phyloP scores from a whole-genome alignment of 768 basidiomycete genomes.

The Mycena kentingensis region DNA sequence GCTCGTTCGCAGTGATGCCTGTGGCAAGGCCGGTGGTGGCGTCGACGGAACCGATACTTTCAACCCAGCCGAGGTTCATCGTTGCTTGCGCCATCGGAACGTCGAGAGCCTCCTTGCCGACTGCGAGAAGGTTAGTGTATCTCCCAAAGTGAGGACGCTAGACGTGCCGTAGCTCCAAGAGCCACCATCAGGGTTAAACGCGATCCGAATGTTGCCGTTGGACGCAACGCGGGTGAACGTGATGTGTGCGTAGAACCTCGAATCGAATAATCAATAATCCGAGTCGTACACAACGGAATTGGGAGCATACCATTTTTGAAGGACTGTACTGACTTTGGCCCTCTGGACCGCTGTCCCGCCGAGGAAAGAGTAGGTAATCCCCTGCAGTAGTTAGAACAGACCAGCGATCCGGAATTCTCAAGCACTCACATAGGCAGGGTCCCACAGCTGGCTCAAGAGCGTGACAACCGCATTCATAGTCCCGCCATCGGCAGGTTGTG shows the following conservation, averaged over 20 bases:
- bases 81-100: conserved; percentile 6
- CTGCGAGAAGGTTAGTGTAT: no score
- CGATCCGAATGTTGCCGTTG: conserved; percentile 15
- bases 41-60: no score
- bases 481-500: no score
- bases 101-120: conserved; percentile 16
- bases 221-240: background rate
- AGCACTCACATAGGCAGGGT: background rate
- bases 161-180: conserved; percentile 21
- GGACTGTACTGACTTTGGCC: background rate
- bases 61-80: conserved; percentile 27
- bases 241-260: background rate
- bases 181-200: conserved; percentile 11
- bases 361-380: background rate
- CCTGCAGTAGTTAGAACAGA: background rate
- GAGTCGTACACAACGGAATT: background rate
- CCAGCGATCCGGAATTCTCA: background rate
- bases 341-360: background rate
- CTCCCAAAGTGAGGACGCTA: background rate
- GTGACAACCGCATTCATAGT: background rate
- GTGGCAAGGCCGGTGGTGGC: conserved; percentile 2
- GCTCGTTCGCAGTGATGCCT: conserved; percentile 11
- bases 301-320: background rate
- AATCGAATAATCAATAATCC: background rate
- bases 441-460: background rate